Base-by-base conservation (phyloP, 495 filamentous ascomycete species). In the Xylaria nigripes region DNA sequence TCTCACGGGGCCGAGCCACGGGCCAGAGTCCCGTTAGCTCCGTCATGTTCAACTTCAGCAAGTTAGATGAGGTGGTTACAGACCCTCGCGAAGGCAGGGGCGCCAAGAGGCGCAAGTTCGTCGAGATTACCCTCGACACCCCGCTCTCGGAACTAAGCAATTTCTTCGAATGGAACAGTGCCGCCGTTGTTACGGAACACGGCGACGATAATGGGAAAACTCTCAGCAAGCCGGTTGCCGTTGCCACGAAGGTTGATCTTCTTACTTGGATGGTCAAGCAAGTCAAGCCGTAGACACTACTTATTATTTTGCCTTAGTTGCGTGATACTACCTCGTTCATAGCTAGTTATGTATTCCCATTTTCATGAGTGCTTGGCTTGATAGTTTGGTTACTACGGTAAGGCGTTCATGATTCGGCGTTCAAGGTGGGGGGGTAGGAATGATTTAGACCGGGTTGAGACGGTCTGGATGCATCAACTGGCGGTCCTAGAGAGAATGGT, bases 81-180 rank as follows among this genome's bases (percentile, higher is more conserved):
- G 90, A 95, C 62, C 84, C 89, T 15, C 76, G 81, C 40, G 75
- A 85, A 56, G 78, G 74, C 23, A 69, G 74, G 45, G 70, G 62
- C 51, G 53, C 36, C 23, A 74, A 71, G 68, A 75, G 77, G 63
- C 79, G 85, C 58, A 85, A 85, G 67, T 98, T 93, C 66, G 84
- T 96, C 22, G 86, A 96, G 72, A 96, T 98, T 62, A 96, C 94
- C 5, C 70, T 87, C 64, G 87, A 95, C 54, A 98, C 93, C 9
- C 87, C 86, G 9, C 71, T 98, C 29, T 80, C 79, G 50, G 86
- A 86, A 38, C 73, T 98, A 34, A 90, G 87, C 67, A 80, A 85
- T 48, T 98, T 98, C 73, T 89, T 98, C 61, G 91, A 96, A 70
- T 96, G 94, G 88, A 97, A 97, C 69, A 90, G 86, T 63, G 90